These are phyloP conservation scores for Linanthus parryae DNA, from an alignment of 148 eudicot species.

Conservation along the genomic window DNA sequence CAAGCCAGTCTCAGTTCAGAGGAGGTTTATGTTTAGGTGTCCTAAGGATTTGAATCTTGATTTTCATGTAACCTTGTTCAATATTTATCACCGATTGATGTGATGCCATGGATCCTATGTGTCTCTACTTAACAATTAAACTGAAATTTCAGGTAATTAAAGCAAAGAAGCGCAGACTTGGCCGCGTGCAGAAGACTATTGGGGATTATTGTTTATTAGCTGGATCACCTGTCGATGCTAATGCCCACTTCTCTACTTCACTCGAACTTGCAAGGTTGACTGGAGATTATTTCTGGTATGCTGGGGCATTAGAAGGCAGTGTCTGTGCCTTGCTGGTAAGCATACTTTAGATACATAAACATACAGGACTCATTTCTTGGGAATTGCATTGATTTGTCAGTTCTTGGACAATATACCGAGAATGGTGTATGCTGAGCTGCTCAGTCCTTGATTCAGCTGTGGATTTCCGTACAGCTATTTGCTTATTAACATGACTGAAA, in stretches of 20 bases:
- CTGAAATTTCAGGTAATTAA: conserved; percentile 61
- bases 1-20: conserved; percentile 99
- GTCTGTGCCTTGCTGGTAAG: conserved; percentile 95
- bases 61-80: neutral
- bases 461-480: too few species aligned
- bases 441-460: too few species aligned
- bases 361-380: neutral
- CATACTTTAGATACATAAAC: conserved; percentile 1
- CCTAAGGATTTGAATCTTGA: conserved; percentile 31
- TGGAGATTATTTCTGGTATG: conserved; percentile 92
- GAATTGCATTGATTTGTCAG: too few species aligned
- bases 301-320: conserved; percentile 97
- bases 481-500: too few species aligned
- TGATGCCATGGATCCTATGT: neutral
- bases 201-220: conserved; percentile 96
- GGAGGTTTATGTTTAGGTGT: conserved; percentile 99
- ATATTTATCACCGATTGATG: neutral
- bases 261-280: conserved; percentile 94
- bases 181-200: conserved; percentile 92
- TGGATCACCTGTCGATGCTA: conserved; percentile 96
- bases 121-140: neutral
- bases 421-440: too few species aligned
- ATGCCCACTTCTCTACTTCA: conserved; percentile 92
- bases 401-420: too few species aligned
- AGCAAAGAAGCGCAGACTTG: conserved; percentile 93